A percentile compares a stretch with the other conserved stretches of the same genome.
phyloP scores from a whole-genome alignment of 192 early-diverging fungal species.

The Pilobolus umbonatus region DNA sequence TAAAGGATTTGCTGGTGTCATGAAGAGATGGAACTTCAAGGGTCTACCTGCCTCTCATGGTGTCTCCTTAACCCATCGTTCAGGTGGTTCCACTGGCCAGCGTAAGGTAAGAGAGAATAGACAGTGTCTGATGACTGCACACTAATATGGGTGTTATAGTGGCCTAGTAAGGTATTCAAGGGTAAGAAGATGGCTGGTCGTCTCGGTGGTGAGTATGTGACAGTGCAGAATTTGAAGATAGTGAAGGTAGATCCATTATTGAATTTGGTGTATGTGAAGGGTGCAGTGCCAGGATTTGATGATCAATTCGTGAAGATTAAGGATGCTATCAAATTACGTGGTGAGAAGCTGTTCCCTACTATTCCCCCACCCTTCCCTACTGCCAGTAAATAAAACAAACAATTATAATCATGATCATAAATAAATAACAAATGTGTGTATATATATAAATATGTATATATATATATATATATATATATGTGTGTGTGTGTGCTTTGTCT shows the following conservation, averaged over 20 bases:
- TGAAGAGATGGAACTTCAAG: constrained; percentile 94
- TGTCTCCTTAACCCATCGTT: constrained; percentile 84
- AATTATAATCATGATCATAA: not conserved
- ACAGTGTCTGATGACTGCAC: not conserved
- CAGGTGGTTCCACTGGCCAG: constrained; percentile 83
- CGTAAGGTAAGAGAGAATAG: constrained; percentile 47
- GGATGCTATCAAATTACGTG: constrained; percentile 80
- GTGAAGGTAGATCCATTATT: constrained; percentile 81
- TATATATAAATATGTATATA: not conserved
- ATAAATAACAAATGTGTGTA: not conserved
- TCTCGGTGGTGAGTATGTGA: constrained; percentile 82
- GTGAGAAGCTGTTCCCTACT: constrained; percentile 57
- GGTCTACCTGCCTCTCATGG: constrained; percentile 95
- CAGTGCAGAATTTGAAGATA: constrained; percentile 75
- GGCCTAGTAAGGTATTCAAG: constrained; percentile 86
- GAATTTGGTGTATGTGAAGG: constrained; percentile 92
- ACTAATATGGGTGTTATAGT: constrained; percentile 37
- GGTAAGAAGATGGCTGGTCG: constrained; percentile 99
- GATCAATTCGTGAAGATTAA: constrained; percentile 79
- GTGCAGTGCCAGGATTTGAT: constrained; percentile 83
- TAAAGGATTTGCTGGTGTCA: constrained; percentile 95
- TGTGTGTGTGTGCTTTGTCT: not conserved
- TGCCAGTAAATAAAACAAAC: constrained; percentile 26
- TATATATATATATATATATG: not conserved
- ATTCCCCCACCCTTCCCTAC: constrained; percentile 67